Evolutionary conservation across 106 monocot species (phyloP).

Genomic region (Vanilla planifolia): DNA sequence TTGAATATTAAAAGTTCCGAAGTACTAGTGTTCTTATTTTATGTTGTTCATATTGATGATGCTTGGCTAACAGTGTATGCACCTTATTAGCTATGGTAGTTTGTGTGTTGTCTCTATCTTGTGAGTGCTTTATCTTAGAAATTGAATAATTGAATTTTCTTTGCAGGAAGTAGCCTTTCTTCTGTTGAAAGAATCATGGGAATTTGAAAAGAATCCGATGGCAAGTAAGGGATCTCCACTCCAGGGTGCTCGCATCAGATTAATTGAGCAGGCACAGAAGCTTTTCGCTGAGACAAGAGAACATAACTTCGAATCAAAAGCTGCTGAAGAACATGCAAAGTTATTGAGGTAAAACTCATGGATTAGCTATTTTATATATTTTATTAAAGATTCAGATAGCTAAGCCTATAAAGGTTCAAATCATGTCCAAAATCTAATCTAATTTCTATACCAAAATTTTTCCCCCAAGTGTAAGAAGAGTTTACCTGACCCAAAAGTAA

Average conservation of each 20-base stretch:
- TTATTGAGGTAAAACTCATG: constrained; percentile 63
- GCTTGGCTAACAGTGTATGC: background rate
- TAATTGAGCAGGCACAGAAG: constrained; percentile 85
- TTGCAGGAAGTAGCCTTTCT: constrained; percentile 85
- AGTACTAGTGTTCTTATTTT: too few relatives aligned
- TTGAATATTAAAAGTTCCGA: background rate
- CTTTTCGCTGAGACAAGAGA: constrained; percentile 91
- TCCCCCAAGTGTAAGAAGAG: too few relatives aligned
- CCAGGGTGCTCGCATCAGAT: constrained; percentile 80
- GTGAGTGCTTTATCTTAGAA: background rate
- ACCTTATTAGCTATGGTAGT: background rate
- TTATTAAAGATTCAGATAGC: too few relatives aligned
- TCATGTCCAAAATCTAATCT: too few relatives aligned
- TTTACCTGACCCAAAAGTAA: too few relatives aligned
- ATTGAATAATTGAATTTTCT: constrained; percentile 1
- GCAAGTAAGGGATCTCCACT: constrained; percentile 90
- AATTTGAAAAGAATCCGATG: constrained; percentile 78
- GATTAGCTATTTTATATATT: background rate
- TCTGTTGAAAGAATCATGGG: constrained; percentile 86
- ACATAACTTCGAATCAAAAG: constrained; percentile 84
- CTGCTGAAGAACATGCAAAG: constrained; percentile 93
- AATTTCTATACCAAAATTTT: too few relatives aligned
- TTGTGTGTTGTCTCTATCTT: background rate
- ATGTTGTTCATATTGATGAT: too few relatives aligned
- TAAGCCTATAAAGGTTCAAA: too few relatives aligned